phyloP scores from a whole-genome alignment of 139 green algal species.

The Marvania coccoides region DNA sequence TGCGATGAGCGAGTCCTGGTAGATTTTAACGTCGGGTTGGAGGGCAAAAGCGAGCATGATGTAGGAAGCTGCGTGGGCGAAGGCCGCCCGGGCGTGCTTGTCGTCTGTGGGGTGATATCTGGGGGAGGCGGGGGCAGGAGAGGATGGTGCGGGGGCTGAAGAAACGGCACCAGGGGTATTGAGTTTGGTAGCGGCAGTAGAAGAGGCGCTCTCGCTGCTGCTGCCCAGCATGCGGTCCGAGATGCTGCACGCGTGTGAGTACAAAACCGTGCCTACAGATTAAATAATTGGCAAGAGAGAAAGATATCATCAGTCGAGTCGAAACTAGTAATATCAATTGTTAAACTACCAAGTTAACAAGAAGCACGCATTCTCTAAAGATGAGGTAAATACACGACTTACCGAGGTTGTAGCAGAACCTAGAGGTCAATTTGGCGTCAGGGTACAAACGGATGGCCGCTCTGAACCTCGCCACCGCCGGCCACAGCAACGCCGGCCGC shows the following conservation, averaged over 20 bases:
- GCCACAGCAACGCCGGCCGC: not conserved
- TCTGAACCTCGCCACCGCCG: not conserved
- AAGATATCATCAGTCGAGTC: not conserved
- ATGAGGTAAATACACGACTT: too few species aligned
- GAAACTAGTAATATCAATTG: too few species aligned
- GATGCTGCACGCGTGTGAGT: not conserved
- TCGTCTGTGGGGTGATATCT: not conserved
- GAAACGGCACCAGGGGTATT: not conserved
- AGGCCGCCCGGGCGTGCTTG: not conserved
- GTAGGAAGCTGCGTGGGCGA: not conserved
- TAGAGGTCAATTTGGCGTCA: not conserved
- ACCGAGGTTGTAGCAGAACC: not conserved
- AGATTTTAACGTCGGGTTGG: constrained; percentile 15
- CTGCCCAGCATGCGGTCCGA: not conserved
- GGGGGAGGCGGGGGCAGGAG: too few species aligned
- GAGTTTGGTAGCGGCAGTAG: not conserved
- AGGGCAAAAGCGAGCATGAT: constrained; percentile 2
- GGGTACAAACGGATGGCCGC: not conserved
- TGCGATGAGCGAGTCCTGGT: not conserved
- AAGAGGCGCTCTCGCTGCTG: not conserved
- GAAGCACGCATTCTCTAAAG: too few species aligned
- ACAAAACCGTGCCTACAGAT: constrained; percentile 10
- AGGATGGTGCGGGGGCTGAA: too few species aligned
- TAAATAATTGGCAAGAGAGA: constrained; percentile 7
- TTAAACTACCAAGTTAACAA: too few species aligned